These are phyloP conservation scores for Casuarina cunninghamiana DNA, from an alignment of 306 rosid genomes.

Conservation along the genomic window DNA sequence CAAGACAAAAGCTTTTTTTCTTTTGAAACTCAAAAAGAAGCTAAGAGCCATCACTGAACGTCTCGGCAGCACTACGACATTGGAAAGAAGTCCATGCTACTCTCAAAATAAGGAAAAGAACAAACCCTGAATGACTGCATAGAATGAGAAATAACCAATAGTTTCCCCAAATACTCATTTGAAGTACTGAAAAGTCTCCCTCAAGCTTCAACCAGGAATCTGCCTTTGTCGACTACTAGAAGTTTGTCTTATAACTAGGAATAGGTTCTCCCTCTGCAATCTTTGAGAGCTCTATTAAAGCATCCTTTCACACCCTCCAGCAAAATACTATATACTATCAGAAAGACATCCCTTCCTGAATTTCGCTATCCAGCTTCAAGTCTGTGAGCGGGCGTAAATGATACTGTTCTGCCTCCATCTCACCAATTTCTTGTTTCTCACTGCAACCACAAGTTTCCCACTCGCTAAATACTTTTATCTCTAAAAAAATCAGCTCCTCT, in stretches of 20 bases:
- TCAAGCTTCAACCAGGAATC: background rate
- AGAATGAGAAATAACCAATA: background rate
- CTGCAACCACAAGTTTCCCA: constrained; percentile 1
- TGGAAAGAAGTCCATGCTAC: background rate
- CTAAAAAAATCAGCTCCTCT: background rate
- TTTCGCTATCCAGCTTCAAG: background rate
- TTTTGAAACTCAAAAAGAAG: background rate
- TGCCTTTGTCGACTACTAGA: background rate
- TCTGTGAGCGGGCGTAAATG: background rate
- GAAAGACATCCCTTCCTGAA: background rate
- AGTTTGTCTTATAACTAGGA: background rate
- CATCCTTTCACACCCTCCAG: background rate
- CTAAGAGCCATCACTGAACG: background rate
- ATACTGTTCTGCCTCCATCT: constrained; percentile 1
- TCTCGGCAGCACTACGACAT: background rate
- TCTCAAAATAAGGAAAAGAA: background rate
- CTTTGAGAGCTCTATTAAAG: background rate
- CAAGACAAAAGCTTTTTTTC: background rate
- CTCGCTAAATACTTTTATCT: background rate
- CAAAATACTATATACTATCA: background rate
- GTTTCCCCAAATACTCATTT: constrained; percentile 4
- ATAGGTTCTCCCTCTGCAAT: background rate
- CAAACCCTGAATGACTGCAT: background rate
- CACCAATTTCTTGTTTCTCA: constrained; percentile 1
- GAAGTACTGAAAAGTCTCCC: background rate